A percentile compares a stretch with the other conserved stretches of the same genome.
Evolutionary conservation across 805 yeast species (phyloP).

Genomic region (Yarrowia sp.): DNA sequence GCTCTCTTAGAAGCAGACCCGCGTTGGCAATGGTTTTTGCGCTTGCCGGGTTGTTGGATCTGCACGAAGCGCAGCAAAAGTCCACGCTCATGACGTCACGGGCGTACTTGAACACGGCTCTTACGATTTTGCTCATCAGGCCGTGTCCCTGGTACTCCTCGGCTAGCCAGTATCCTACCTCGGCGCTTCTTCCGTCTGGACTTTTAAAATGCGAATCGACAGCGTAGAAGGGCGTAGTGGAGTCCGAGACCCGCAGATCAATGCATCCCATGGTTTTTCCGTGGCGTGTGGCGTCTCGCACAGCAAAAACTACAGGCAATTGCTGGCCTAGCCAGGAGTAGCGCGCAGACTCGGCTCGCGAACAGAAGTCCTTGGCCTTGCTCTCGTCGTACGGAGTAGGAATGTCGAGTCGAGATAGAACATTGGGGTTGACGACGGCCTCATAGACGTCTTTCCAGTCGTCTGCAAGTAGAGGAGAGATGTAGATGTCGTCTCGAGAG

Average conservation of each 20-base stretch:
- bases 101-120: neutral
- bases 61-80: constrained; percentile 6
- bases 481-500: neutral
- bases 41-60: neutral
- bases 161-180: constrained; percentile 24
- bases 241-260: constrained; percentile 3
- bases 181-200: neutral
- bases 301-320: constrained; percentile 1
- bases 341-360: neutral
- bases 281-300: neutral
- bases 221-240: neutral
- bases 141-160: neutral
- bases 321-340: neutral
- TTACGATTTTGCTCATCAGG: neutral
- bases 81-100: neutral
- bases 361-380: constrained; percentile 10
- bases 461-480: neutral
- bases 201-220: neutral
- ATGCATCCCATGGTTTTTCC: neutral
- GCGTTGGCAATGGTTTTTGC: neutral
- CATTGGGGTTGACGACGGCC: constrained; percentile 12
- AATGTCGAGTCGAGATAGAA: neutral
- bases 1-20: neutral
- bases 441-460: neutral
- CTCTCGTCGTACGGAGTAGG: constrained; percentile 1